Percentiles rank a stretch among this genome's conserved stretches.
Conservation (phyloP, 225 moss, liverwort and hornwort genomes). For the Takakia lepidozioides region DNA sequence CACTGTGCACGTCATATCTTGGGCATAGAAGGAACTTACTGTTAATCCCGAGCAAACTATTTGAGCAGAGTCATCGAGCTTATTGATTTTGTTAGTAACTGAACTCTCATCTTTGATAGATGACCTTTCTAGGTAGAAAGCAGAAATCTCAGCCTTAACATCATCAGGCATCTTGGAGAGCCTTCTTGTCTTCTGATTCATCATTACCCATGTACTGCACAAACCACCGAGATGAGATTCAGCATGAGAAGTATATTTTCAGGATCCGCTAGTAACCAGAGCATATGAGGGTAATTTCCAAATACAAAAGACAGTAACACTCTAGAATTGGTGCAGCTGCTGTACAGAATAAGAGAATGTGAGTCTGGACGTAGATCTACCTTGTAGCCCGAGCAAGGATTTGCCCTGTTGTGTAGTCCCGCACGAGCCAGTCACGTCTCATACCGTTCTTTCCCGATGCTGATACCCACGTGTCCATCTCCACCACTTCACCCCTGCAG, state of each 20-base stretch:
- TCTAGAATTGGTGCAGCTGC: too few species aligned
- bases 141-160: conserved; percentile 50
- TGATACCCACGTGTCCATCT: conserved; percentile 92
- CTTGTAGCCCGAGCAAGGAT: conserved; percentile 87
- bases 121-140: conserved; percentile 45
- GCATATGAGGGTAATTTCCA: background rate
- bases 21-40: conserved; percentile 28
- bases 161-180: conserved; percentile 61
- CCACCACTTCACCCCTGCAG: conserved; percentile 78
- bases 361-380: conserved; percentile 26
- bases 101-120: conserved; percentile 43
- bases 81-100: conserved; percentile 38
- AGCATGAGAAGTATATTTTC: background rate
- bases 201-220: conserved; percentile 69
- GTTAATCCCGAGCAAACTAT: conserved; percentile 36
- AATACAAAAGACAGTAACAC: background rate
- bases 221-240: background rate
- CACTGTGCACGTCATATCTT: too few species aligned
- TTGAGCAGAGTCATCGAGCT: conserved; percentile 39
- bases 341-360: too few species aligned
- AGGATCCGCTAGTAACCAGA: too few species aligned
- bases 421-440: conserved; percentile 91
- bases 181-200: conserved; percentile 53
- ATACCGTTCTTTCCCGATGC: conserved; percentile 89
- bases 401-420: conserved; percentile 78